Base-by-base conservation (phyloP, 139 green algal genomes). In the Chlamydomonas schloesseri region DNA sequence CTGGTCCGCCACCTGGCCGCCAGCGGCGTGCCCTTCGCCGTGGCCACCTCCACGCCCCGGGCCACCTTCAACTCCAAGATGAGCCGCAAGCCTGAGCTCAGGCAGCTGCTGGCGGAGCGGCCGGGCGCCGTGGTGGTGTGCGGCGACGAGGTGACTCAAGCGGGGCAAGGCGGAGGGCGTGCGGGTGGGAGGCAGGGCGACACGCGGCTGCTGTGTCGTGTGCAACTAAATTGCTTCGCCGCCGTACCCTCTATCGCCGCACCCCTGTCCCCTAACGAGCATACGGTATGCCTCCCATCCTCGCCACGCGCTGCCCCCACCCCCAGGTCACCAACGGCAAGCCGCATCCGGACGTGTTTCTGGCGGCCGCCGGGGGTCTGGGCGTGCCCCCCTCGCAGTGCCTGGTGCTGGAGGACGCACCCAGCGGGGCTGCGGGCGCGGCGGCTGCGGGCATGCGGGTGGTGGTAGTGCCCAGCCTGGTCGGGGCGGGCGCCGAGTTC, bases 361-460 rank as follows among this genome's bases (percentile, higher is more conserved):
- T 94, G 31, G 82, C 81, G 26, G 92, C 93, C 18, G 96, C 94
- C 14, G 18, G 64, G 34, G 71, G 84, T 28, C 53, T 98, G 81
- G 92, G 88, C 0, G 84, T 95, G 6, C 24, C 73, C 0, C 89
- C 94, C 3, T 37, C 14, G 3, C 3, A 86, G 1, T 98, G 96
- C 89, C 62, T 99, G 42, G 95, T 96, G 11, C 87, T 99, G 46
- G 97, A 99, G 89, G 97, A 99, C 87, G 92, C 96, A 3, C 95
- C 95, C 60, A 88, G 58, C 6, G 96, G 96, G 0, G 91, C 72
- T 4, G 69, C 95, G 82, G 94, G 92, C 37, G 97, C 94, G 0
- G 84, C 82, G 3, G 92, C 90, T 20, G 97, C 97, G 11, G 96
- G 96, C 78, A 98, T 98, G 97, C 71, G 89, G 0, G 94, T 97